phyloP scores from a whole-genome alignment of 352 stramenopile genomes.

The Globisporangium viniferum region DNA sequence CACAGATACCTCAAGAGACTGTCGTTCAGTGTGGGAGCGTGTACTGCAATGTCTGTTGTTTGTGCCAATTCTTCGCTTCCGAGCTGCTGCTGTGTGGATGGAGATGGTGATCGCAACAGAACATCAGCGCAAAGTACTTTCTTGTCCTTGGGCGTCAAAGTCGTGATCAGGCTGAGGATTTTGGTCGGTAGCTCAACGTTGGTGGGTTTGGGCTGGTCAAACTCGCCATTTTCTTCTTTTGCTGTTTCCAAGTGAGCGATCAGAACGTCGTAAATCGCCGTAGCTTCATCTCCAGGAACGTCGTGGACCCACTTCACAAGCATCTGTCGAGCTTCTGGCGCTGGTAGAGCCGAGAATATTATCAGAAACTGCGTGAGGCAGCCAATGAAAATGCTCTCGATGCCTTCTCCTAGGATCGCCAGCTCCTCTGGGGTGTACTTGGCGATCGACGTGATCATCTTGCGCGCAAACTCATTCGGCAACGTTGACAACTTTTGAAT shows the following conservation, averaged over 20 bases:
- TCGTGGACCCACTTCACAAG: constrained; percentile 47
- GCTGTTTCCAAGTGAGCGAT: constrained; percentile 15
- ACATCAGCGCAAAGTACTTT: constrained; percentile 30
- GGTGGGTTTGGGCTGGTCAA: not conserved
- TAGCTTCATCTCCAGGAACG: constrained; percentile 30
- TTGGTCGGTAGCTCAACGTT: constrained; percentile 14
- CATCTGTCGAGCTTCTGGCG: constrained; percentile 19
- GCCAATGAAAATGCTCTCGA: constrained; percentile 27
- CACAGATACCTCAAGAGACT: constrained; percentile 45
- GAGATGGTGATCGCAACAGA: not conserved
- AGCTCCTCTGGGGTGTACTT: constrained; percentile 35
- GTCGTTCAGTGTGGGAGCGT: constrained; percentile 16
- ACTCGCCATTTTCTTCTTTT: constrained; percentile 1
- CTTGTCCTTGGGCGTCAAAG: constrained; percentile 41
- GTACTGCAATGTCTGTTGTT: not conserved
- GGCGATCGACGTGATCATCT: constrained; percentile 28
- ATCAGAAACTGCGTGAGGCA: constrained; percentile 36
- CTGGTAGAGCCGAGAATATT: constrained; percentile 30
- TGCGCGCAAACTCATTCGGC: constrained; percentile 14
- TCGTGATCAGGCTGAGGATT: constrained; percentile 42
- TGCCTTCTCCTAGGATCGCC: constrained; percentile 30
- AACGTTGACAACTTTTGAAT: constrained; percentile 46
- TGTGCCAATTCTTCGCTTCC: not conserved
- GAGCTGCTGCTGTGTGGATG: not conserved
- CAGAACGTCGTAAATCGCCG: constrained; percentile 42